These are phyloP conservation scores for Fusarium bulbicola DNA, from an alignment of 2,329 filamentous ascomycete genomes.

Conservation along the genomic window DNA sequence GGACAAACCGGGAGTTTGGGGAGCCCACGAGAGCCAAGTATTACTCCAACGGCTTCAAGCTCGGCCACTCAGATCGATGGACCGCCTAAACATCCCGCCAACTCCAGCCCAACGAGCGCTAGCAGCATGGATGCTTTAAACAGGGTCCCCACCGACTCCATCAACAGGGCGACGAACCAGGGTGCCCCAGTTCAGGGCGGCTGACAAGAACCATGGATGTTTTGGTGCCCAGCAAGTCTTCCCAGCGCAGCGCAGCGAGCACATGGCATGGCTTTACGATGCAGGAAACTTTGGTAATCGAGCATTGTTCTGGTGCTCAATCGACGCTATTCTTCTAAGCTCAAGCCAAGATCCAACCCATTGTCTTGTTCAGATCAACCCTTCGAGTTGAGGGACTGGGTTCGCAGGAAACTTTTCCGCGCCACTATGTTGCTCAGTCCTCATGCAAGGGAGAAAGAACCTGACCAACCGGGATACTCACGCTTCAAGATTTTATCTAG, in stretches of 20 bases:
- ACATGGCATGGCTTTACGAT: constrained; percentile 12
- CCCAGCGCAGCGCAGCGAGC: not conserved
- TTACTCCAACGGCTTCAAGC: constrained; percentile 18
- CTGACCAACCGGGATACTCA: constrained; percentile 24
- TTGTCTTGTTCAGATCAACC: not conserved
- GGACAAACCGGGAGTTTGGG: constrained; percentile 30
- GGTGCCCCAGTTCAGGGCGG: constrained; percentile 32
- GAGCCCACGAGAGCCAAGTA: constrained; percentile 7
- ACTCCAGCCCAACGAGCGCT: constrained; percentile 37
- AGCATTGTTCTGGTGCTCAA: not conserved
- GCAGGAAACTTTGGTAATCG: not conserved
- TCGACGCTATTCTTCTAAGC: constrained; percentile 1
- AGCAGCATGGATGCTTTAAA: constrained; percentile 27
- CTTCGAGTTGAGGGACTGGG: constrained; percentile 1
- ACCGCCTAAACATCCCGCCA: constrained; percentile 33
- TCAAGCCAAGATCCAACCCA: not conserved
- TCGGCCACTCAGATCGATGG: constrained; percentile 18
- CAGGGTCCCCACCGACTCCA: constrained; percentile 29
- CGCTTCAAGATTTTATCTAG: constrained; percentile 29
- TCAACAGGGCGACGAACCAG: constrained; percentile 37
- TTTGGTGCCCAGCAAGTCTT: constrained; percentile 31
- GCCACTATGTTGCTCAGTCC: constrained; percentile 22
- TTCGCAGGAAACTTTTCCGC: constrained; percentile 23
- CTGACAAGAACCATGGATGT: constrained; percentile 33
- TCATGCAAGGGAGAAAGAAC: constrained; percentile 35